Evolutionary conservation across 2,329 filamentous ascomycete genomes (phyloP).

Genomic region (Sordariomycetes sp.): DNA sequence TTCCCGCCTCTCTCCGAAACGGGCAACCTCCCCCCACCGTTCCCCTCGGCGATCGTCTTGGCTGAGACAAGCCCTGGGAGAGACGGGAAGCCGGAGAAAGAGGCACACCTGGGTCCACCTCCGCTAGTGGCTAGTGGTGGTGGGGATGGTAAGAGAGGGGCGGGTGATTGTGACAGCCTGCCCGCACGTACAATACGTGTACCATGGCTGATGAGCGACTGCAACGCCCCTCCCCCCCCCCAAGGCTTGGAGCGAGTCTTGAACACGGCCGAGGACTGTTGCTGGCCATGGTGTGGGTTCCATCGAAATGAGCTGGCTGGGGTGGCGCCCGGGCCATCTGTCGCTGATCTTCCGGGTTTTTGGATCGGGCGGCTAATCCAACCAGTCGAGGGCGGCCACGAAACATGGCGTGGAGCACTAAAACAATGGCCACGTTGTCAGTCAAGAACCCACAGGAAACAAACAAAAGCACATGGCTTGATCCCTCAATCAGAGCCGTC

Average conservation of each 20-base stretch:
- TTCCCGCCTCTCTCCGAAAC: neutral
- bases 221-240: too few species aligned
- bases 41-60: conserved; percentile 1
- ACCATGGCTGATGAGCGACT: neutral
- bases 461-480: neutral
- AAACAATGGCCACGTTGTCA: conserved; percentile 1
- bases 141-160: neutral
- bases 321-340: neutral
- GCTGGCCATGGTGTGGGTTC: neutral
- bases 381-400: conserved; percentile 3
- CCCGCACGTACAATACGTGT: neutral
- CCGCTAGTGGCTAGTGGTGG: neutral
- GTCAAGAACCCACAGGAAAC: neutral
- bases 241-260: neutral
- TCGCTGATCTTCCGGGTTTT: neutral
- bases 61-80: conserved; percentile 3
- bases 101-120: neutral
- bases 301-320: neutral
- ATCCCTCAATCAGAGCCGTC: neutral
- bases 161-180: neutral
- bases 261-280: neutral
- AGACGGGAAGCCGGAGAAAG: neutral
- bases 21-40: neutral
- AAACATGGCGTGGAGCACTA: neutral
- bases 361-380: conserved; percentile 5